These are phyloP conservation scores for Aureobasidium namibiae DNA, from an alignment of 2,329 filamentous ascomycete genomes.

Conservation along the genomic window DNA sequence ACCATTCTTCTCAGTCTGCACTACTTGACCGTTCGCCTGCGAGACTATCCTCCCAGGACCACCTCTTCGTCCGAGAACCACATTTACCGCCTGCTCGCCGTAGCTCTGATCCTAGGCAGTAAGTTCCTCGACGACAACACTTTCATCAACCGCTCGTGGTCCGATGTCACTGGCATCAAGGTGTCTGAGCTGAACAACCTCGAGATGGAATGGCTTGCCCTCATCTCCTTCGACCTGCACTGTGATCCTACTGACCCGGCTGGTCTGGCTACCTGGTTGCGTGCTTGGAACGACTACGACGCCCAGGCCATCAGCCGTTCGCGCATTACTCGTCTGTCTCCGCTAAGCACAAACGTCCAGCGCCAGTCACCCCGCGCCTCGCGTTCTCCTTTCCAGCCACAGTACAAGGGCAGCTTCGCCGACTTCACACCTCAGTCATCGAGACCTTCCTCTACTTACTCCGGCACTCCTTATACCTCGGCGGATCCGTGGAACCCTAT, in stretches of 20 bases:
- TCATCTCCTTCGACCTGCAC: constrained; percentile 78
- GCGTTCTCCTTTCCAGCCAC: constrained; percentile 28
- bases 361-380: constrained; percentile 44
- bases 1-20: constrained; percentile 87
- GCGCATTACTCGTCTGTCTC: constrained; percentile 40
- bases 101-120: constrained; percentile 77
- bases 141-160: constrained; percentile 95
- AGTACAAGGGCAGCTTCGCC: constrained; percentile 23
- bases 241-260: constrained; percentile 73
- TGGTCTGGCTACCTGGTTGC: constrained; percentile 58
- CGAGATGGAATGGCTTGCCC: constrained; percentile 79
- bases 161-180: constrained; percentile 83
- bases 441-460: constrained; percentile 22
- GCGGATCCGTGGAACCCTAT: constrained; percentile 27
- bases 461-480: constrained; percentile 24
- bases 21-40: constrained; percentile 74
- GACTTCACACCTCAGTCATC: constrained; percentile 21
- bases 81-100: constrained; percentile 80
- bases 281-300: constrained; percentile 59
- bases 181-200: constrained; percentile 76
- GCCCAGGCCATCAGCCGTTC: constrained; percentile 37
- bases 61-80: constrained; percentile 49
- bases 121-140: constrained; percentile 97
- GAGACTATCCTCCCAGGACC: constrained; percentile 30
- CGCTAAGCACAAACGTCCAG: constrained; percentile 57